A percentile compares a stretch with the other conserved stretches of the same genome.
Evolutionary conservation across 371 early-diverging fungal species (phyloP).

Genomic region (Circinella umbellata): DNA sequence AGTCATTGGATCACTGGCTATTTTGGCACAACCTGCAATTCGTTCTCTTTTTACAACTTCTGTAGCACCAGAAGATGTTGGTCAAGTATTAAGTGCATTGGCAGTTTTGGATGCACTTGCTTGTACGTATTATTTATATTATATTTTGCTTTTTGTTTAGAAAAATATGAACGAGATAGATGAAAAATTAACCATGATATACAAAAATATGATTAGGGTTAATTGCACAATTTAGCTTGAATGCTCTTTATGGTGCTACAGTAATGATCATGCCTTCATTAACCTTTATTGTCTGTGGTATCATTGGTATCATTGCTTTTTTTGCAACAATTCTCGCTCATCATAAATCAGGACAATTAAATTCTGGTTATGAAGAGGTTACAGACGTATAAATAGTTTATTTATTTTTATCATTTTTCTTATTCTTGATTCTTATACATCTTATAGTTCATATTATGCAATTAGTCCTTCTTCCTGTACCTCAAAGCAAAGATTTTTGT

Average conservation of each 20-base stretch:
- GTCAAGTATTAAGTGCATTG: slow-evolving; percentile 53
- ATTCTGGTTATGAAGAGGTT: background rate
- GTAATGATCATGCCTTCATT: slow-evolving; percentile 51
- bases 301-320: slow-evolving; percentile 6
- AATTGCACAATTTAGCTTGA: slow-evolving; percentile 37
- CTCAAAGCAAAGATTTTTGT: no score
- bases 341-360: background rate
- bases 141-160: slow-evolving; percentile 8
- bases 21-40: slow-evolving; percentile 47
- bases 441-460: no score
- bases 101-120: slow-evolving; percentile 55
- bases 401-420: no score
- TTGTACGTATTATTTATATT: slow-evolving; percentile 31
- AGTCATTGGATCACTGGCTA: slow-evolving; percentile 37
- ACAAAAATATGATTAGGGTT: slow-evolving; percentile 27
- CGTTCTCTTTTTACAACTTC: slow-evolving; percentile 47
- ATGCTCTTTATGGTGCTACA: slow-evolving; percentile 50
- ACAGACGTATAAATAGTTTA: background rate
- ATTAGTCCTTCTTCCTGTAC: no score
- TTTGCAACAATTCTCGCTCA: background rate
- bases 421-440: no score
- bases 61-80: slow-evolving; percentile 54
- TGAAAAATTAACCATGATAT: no score
- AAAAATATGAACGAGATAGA: background rate
- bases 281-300: slow-evolving; percentile 42